Percentiles rank a stretch among this genome's conserved stretches.
Evolutionary conservation across 2,329 filamentous ascomycete genomes (phyloP).

Genomic region (Aureobasidium namibiae): DNA sequence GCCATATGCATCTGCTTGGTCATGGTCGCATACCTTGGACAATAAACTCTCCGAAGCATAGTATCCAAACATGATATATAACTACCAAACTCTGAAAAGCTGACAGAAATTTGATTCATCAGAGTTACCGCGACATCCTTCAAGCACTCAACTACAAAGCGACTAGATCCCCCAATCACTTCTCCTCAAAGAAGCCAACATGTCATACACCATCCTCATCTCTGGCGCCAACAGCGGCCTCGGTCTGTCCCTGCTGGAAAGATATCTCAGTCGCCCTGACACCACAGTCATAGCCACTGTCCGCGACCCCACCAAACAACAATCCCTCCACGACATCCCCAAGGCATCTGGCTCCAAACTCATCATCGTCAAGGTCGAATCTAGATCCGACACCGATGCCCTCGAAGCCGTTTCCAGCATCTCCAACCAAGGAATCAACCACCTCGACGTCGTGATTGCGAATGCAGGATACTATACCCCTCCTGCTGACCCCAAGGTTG

Average conservation of each 20-base stretch:
- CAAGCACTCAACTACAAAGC: too few relatives aligned
- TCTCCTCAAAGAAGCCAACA: not conserved
- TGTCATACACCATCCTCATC: not conserved
- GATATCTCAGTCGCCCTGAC: not conserved
- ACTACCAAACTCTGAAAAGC: too few relatives aligned
- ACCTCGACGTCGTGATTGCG: not conserved
- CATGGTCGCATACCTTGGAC: not conserved
- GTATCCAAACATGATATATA: too few relatives aligned
- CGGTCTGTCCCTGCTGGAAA: not conserved
- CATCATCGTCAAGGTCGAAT: not conserved
- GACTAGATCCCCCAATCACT: not conserved
- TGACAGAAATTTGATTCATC: not conserved
- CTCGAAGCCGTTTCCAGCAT: not conserved
- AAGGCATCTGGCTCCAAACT: not conserved
- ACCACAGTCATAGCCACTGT: not conserved
- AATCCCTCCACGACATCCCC: not conserved
- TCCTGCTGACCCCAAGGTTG: not conserved
- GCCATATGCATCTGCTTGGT: not conserved
- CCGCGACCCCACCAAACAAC: not conserved
- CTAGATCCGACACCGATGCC: not conserved
- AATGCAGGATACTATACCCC: not conserved
- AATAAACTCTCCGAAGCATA: not conserved
- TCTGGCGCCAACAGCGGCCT: constrained; percentile 1
- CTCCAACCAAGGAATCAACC: not conserved
- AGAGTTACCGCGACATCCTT: not conserved